A percentile compares a stretch with the other conserved stretches of the same genome.
These are phyloP conservation scores for Tricladium varicosporioides DNA, from an alignment of 2,329 filamentous ascomycete species.

Conservation along the genomic window DNA sequence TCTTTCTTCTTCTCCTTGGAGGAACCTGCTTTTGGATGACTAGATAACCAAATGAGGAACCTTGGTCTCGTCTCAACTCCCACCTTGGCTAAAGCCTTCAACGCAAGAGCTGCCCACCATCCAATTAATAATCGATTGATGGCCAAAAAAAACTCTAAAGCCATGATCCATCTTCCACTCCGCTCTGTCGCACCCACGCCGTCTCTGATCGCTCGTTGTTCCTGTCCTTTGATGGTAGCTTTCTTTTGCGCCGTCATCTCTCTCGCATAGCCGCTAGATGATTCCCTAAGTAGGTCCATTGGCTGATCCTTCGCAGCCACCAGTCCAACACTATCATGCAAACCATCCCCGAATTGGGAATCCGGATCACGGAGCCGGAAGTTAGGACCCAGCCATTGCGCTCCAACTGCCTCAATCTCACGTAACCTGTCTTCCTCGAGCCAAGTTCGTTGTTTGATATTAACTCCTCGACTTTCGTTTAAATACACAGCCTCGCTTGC, in stretches of 20 bases:
- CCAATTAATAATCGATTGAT: constrained; percentile 66
- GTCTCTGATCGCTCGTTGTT: constrained; percentile 45
- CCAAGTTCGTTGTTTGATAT: constrained; percentile 78
- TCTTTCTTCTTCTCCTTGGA: constrained; percentile 14
- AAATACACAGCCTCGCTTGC: constrained; percentile 95
- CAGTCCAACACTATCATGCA: constrained; percentile 30
- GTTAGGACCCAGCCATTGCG: constrained; percentile 33
- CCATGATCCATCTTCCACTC: constrained; percentile 75
- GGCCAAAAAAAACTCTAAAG: constrained; percentile 70
- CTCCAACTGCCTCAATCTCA: constrained; percentile 61
- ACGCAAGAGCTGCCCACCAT: constrained; percentile 28
- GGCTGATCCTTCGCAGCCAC: constrained; percentile 28
- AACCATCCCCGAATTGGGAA: constrained; percentile 23
- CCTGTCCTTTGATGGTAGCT: constrained; percentile 39
- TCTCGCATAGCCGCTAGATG: constrained; percentile 62
- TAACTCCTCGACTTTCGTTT: constrained; percentile 80
- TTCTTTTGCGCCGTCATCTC: constrained; percentile 66
- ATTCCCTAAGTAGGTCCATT: constrained; percentile 37
- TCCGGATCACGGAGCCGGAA: constrained; percentile 29
- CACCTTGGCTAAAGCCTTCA: constrained; percentile 49
- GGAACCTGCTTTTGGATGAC: constrained; percentile 27
- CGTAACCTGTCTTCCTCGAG: constrained; percentile 81
- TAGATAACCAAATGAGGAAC: constrained; percentile 52
- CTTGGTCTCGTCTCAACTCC: constrained; percentile 61
- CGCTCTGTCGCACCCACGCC: constrained; percentile 79